Evolutionary conservation across 257 asterid genomes (phyloP).

Genomic region (Penstemon eatonii): DNA sequence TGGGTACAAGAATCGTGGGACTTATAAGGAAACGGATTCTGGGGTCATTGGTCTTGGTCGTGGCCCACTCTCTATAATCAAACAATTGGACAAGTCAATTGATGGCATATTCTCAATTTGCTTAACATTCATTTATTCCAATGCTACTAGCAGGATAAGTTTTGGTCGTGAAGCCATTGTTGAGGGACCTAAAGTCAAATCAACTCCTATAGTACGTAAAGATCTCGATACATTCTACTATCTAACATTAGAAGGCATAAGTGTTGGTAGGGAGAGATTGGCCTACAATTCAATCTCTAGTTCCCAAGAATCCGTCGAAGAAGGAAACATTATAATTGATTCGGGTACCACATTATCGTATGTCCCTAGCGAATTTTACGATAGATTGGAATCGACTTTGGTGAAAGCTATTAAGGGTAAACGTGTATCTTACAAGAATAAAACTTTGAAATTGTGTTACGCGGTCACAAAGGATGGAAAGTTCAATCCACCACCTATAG

Average conservation of each 20-base stretch:
- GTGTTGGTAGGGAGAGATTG: constrained; percentile 31
- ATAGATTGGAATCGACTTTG: constrained; percentile 25
- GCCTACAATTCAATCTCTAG: not conserved
- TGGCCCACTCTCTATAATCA: constrained; percentile 44
- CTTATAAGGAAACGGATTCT: constrained; percentile 23
- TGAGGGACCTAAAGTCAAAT: constrained; percentile 28
- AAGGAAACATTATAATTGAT: constrained; percentile 58
- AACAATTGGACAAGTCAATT: constrained; percentile 33
- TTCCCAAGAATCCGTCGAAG: not conserved
- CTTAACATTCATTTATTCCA: constrained; percentile 22
- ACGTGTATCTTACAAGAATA: constrained; percentile 16
- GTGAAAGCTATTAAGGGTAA: constrained; percentile 14
- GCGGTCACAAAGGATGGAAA: not conserved
- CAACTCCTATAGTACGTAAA: constrained; percentile 41
- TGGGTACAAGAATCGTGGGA: constrained; percentile 41
- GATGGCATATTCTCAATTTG: constrained; percentile 52
- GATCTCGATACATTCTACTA: constrained; percentile 34
- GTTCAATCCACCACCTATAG: constrained; percentile 28
- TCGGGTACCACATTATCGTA: constrained; percentile 60
- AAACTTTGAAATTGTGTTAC: constrained; percentile 39
- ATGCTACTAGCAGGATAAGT: constrained; percentile 40
- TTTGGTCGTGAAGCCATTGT: constrained; percentile 44
- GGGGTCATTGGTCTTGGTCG: constrained; percentile 64
- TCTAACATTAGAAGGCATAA: constrained; percentile 40
- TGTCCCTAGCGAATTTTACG: constrained; percentile 35